These are phyloP conservation scores for Spongiforma sp. DNA, from an alignment of 1,284 basidiomycete species.

Conservation along the genomic window DNA sequence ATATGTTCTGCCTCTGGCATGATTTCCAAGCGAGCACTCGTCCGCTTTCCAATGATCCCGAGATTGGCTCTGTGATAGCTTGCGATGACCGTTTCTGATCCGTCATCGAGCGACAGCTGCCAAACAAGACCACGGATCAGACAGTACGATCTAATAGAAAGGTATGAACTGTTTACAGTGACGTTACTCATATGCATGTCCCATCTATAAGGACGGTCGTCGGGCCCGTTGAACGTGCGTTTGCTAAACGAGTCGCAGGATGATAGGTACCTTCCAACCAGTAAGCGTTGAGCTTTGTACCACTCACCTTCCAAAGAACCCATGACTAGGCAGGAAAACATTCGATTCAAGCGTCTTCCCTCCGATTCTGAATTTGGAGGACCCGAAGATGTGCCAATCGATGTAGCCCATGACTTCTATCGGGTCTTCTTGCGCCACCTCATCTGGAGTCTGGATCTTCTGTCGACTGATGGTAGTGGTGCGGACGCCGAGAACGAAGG, in stretches of 20 bases:
- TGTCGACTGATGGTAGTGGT: slow-evolving; percentile 28
- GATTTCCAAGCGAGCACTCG: slow-evolving; percentile 40
- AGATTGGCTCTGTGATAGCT: slow-evolving; percentile 32
- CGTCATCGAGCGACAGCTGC: slow-evolving; percentile 32
- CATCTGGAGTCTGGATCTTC: background rate
- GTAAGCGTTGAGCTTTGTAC: background rate
- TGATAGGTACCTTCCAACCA: background rate
- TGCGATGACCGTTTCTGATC: slow-evolving; percentile 25
- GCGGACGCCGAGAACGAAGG: slow-evolving; percentile 28
- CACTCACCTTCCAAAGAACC: slow-evolving; percentile 28
- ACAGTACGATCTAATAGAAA: background rate
- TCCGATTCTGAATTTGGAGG: slow-evolving; percentile 27
- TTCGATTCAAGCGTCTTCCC: slow-evolving; percentile 21
- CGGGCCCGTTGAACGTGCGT: slow-evolving; percentile 33
- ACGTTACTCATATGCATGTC: slow-evolving; percentile 23
- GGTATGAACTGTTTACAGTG: slow-evolving; percentile 15
- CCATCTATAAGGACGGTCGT: slow-evolving; percentile 32
- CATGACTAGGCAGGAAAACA: slow-evolving; percentile 24
- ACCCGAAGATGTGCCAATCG: slow-evolving; percentile 25
- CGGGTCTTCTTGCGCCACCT: background rate
- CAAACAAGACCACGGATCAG: background rate
- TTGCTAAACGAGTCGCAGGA: slow-evolving; percentile 17
- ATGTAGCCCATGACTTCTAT: slow-evolving; percentile 25
- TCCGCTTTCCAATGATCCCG: slow-evolving; percentile 28
- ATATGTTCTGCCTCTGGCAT: slow-evolving; percentile 40